These are phyloP conservation scores for Geosiphon pyriformis DNA, from an alignment of 192 early-diverging fungal species.

Conservation along the genomic window DNA sequence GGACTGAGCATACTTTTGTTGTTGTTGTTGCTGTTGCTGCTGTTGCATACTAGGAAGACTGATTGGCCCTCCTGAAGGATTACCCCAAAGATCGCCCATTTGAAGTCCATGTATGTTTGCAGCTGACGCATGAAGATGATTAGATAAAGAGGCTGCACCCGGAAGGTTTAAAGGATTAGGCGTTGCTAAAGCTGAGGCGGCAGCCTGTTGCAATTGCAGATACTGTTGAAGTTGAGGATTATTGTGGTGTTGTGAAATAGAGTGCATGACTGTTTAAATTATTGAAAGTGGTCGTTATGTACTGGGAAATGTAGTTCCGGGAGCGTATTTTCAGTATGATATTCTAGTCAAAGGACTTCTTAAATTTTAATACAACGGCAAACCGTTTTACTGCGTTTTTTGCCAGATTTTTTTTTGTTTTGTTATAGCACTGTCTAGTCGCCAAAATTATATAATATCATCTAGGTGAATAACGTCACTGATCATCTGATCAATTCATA, in stretches of 20 bases:
- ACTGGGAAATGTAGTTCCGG: too few species aligned
- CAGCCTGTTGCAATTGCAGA: constrained; percentile 35
- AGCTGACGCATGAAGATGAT: constrained; percentile 23
- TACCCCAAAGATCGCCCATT: constrained; percentile 20
- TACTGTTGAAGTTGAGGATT: constrained; percentile 47
- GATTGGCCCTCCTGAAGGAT: constrained; percentile 24
- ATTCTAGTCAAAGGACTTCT: too few species aligned
- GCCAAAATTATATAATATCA: too few species aligned
- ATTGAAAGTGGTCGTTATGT: too few species aligned
- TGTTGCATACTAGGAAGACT: constrained; percentile 31
- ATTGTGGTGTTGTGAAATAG: constrained; percentile 23
- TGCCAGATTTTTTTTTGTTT: too few species aligned
- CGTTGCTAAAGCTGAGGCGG: constrained; percentile 19
- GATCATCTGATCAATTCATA: too few species aligned
- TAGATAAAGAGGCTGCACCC: constrained; percentile 21
- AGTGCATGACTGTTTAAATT: constrained; percentile 18
- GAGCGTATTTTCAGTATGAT: too few species aligned
- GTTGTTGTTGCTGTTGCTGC: constrained; percentile 37
- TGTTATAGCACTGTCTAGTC: too few species aligned
- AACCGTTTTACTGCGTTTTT: too few species aligned
- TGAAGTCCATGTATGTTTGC: constrained; percentile 17
- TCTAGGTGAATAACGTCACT: too few species aligned
- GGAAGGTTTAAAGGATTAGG: constrained; percentile 25
- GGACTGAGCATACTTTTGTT: constrained; percentile 35
- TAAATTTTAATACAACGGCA: too few species aligned